Percentiles rank a stretch among this genome's conserved stretches.
phyloP scores from a whole-genome alignment of 179 eudicot species.

The Actinidia polygama region DNA sequence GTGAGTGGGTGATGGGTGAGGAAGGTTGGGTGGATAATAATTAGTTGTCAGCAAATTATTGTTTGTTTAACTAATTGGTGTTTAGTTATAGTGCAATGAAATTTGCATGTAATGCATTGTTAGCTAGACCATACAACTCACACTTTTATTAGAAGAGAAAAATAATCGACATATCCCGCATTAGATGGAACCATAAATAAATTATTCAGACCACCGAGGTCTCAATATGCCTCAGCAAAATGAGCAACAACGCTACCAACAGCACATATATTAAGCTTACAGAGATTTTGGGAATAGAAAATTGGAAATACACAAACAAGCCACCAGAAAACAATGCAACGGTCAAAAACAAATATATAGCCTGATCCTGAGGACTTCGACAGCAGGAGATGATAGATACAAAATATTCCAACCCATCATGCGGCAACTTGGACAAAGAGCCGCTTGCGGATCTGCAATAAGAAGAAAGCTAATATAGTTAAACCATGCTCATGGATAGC shows the following conservation, averaged over 20 bases:
- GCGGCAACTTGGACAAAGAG: conserved; percentile 57
- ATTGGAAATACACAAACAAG: conserved; percentile 1
- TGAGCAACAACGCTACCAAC: background rate
- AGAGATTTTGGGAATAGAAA: background rate
- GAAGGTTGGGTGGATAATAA: too few species aligned
- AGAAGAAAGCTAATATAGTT: background rate
- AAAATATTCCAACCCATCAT: conserved; percentile 26
- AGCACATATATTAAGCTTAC: background rate
- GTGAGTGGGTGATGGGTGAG: too few species aligned
- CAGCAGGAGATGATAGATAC: background rate
- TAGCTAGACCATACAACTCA: background rate
- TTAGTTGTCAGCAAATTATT: too few species aligned
- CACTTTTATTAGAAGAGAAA: conserved; percentile 1
- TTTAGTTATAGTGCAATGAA: too few species aligned
- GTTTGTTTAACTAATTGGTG: too few species aligned
- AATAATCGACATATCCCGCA: background rate
- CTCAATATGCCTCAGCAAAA: conserved; percentile 1
- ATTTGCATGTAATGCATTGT: too few species aligned
- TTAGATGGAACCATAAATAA: background rate
- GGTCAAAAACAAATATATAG: background rate
- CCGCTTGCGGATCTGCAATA: conserved; percentile 76
- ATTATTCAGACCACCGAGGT: background rate
- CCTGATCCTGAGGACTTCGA: conserved; percentile 3
- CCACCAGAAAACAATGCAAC: background rate
- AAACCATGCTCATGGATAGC: background rate